A percentile compares a stretch with the other conserved stretches of the same genome.
phyloP scores from a whole-genome alignment of 2,329 filamentous ascomycete genomes.

The Monosporascus sp. region DNA sequence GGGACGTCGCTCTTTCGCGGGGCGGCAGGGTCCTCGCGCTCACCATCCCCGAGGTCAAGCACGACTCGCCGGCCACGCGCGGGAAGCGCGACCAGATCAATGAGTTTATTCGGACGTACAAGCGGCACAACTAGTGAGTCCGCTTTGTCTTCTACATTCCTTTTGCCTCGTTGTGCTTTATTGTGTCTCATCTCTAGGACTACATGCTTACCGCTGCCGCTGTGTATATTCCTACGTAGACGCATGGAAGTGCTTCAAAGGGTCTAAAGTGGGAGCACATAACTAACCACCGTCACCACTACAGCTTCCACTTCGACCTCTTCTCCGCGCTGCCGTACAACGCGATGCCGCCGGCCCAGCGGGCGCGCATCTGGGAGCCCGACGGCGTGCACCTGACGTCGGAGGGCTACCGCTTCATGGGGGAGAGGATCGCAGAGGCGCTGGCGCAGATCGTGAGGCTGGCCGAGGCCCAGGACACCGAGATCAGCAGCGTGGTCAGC shows the following conservation, averaged over 20 bases:
- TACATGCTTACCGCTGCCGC: neutral
- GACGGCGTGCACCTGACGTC: constrained; percentile 56
- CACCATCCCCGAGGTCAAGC: constrained; percentile 52
- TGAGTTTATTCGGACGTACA: constrained; percentile 43
- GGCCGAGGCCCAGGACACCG: constrained; percentile 25
- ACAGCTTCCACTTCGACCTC: constrained; percentile 54
- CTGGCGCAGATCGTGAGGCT: constrained; percentile 42
- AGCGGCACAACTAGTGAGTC: constrained; percentile 48
- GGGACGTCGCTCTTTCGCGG: constrained; percentile 43
- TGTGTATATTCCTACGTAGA: neutral
- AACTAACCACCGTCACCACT: constrained; percentile 1
- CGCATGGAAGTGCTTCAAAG: too few species aligned
- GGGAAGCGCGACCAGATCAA: constrained; percentile 44
- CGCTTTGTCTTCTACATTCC: neutral
- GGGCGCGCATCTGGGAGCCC: constrained; percentile 47
- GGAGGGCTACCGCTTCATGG: constrained; percentile 59
- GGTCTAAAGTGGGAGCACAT: neutral
- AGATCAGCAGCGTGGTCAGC: constrained; percentile 22
- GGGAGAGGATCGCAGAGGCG: constrained; percentile 48
- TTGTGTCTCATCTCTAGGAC: neutral
- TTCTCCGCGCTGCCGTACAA: constrained; percentile 49
- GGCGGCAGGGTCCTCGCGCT: constrained; percentile 56
- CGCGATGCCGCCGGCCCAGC: constrained; percentile 39
- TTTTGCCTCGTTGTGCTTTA: neutral
- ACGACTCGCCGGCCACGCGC: constrained; percentile 23